Base-by-base conservation (phyloP, 768 basidiomycete genomes). In the Suillus tomentosus region DNA sequence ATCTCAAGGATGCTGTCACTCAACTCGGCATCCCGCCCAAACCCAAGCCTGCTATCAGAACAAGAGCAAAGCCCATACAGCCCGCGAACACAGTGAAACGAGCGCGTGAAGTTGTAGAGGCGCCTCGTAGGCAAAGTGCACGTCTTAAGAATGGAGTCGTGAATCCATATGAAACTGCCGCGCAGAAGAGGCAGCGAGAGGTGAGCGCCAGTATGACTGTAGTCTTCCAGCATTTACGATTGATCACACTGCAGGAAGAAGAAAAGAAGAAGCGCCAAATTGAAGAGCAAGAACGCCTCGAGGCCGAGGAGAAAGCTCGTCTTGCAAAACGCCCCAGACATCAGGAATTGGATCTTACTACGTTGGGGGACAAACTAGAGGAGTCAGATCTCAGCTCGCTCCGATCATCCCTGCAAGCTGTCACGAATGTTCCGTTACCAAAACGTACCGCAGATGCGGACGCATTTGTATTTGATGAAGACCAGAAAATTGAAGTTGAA, bases 241-340 rank as follows among this genome's bases (percentile, higher is more conserved):
- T 53, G 17, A 53, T 42, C 24, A 3, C 4, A 8, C 27, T 31
- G 9, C 27, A 88, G 82, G 82, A 80, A 64, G 84, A 86, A 63
- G 78, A 82, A 45, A 85, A 85, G 69, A 77, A 80, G 62, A 72
- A 77, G 65, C 79, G 82, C 22, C 76, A 76, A 17, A 80, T 81
- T 64, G 86, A 87, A 65, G 89, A 89, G 50, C 87, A 91, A 63
- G 87, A 84, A 64, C 80, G 81, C 11, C 67, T 88, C 7, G 82
- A 80, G 67, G 85, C 81, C 2, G 88, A 90, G 70, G 90, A 92
- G 67, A 80, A 78, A 17, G 85, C 80, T 19, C 82, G 85, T 59
- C 73, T 82, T 55, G 87, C 90, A 22, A 90, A 87, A 72, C 81
- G 82, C 60, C 91, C 93, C 13, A 85, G 93, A 17, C 82, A 86